A percentile compares a stretch with the other conserved stretches of the same genome.
Evolutionary conservation across 2,329 filamentous ascomycete genomes (phyloP).

Genomic region (Ophiostoma ips): DNA sequence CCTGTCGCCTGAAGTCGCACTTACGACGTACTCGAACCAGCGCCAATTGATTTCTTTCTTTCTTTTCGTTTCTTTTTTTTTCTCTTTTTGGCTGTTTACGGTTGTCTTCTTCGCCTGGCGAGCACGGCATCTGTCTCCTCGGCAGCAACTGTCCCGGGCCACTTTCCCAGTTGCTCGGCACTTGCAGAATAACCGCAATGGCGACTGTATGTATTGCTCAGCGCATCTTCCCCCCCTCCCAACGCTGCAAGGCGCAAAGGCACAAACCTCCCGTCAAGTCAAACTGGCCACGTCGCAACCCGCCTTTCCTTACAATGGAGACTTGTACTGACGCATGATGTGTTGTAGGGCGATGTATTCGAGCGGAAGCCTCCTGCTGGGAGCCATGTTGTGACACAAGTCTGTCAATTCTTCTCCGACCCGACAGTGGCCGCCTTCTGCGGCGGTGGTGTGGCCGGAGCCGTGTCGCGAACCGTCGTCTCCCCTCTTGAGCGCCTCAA

Average conservation of each 20-base stretch:
- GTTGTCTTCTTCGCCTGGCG: background rate
- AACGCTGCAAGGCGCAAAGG: background rate
- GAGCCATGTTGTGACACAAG: slow-evolving; percentile 18
- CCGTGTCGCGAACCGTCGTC: slow-evolving; percentile 94
- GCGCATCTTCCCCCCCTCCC: background rate
- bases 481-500: slow-evolving; percentile 92
- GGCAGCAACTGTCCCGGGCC: background rate
- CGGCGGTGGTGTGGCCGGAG: slow-evolving; percentile 84
- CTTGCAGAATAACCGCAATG: background rate
- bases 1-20: too few relatives aligned
- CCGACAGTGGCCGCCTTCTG: slow-evolving; percentile 86
- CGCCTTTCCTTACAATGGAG: too few relatives aligned
- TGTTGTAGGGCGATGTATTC: slow-evolving; percentile 5
- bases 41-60: too few relatives aligned
- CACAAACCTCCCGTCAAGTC: too few relatives aligned
- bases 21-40: too few relatives aligned
- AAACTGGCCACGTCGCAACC: too few relatives aligned
- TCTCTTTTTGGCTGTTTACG: background rate
- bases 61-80: too few relatives aligned
- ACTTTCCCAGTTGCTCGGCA: background rate
- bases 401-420: slow-evolving; percentile 50
- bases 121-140: background rate
- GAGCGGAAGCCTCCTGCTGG: slow-evolving; percentile 15
- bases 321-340: background rate
- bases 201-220: background rate